These are phyloP conservation scores for Osmanthus fragrans DNA, from an alignment of 257 asterid genomes.

Conservation along the genomic window DNA sequence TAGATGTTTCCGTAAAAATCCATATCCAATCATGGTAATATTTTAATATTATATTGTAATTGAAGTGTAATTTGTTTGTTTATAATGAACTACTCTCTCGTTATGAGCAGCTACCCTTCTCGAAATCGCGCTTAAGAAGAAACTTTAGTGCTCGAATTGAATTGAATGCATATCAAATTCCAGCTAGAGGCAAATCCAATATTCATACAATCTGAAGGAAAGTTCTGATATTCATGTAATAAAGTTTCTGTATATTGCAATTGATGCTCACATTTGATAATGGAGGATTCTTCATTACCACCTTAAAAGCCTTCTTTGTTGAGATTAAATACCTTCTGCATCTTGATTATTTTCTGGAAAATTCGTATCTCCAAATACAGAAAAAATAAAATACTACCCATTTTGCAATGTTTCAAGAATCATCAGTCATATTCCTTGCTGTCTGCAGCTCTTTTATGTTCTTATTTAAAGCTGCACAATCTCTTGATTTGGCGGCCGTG, in stretches of 20 bases:
- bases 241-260: background rate
- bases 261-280: background rate
- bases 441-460: background rate
- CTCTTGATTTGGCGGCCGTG: background rate
- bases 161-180: background rate
- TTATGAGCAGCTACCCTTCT: too few species aligned
- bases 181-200: background rate
- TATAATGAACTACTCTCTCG: too few species aligned
- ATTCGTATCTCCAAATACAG: background rate
- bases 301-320: background rate
- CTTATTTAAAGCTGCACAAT: background rate
- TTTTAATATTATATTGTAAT: too few species aligned
- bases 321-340: background rate
- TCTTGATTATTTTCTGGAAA: background rate
- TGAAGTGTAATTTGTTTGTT: too few species aligned
- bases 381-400: background rate
- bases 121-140: background rate
- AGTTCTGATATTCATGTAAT: background rate
- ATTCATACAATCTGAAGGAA: background rate
- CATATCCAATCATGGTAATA: too few species aligned
- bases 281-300: background rate
- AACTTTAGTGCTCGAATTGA: background rate
- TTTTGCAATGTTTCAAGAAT: background rate
- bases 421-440: background rate
- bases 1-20: too few species aligned